Evolutionary conservation across 2,329 filamentous ascomycete genomes (phyloP).

Genomic region (Pseudogymnoascus sp.): DNA sequence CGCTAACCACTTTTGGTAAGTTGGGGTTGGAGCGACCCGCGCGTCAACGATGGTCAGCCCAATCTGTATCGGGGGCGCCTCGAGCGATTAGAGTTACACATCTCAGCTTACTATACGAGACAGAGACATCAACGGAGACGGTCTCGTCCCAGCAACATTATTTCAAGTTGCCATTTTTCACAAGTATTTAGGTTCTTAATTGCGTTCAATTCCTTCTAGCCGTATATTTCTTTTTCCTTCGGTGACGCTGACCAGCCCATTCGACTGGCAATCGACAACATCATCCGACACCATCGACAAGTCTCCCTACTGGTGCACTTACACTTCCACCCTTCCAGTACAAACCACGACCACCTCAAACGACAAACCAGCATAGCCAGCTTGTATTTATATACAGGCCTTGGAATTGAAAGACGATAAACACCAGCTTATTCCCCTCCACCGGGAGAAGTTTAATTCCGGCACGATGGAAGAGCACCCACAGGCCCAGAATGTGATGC

Average conservation of each 20-base stretch:
- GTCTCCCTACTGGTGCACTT: background rate
- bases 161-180: slow-evolving; percentile 3
- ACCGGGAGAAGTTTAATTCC: background rate
- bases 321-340: background rate
- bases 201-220: slow-evolving; percentile 2
- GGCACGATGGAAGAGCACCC: slow-evolving; percentile 26
- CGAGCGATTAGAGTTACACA: slow-evolving; percentile 4
- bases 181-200: slow-evolving; percentile 8
- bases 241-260: background rate
- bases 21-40: slow-evolving; percentile 4
- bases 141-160: slow-evolving; percentile 1
- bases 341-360: background rate
- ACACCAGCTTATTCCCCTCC: background rate
- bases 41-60: slow-evolving; percentile 2
- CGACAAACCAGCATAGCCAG: background rate
- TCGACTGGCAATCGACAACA: background rate
- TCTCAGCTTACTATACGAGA: slow-evolving; percentile 5
- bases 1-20: background rate
- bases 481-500: slow-evolving; percentile 36
- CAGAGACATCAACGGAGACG: background rate
- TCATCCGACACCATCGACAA: background rate
- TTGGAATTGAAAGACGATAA: background rate
- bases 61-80: slow-evolving; percentile 2
- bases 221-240: slow-evolving; percentile 1
- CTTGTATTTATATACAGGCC: background rate